Conservation (phyloP, 2,329 filamentous ascomycete genomes). For the Cladosporium colombiae region DNA sequence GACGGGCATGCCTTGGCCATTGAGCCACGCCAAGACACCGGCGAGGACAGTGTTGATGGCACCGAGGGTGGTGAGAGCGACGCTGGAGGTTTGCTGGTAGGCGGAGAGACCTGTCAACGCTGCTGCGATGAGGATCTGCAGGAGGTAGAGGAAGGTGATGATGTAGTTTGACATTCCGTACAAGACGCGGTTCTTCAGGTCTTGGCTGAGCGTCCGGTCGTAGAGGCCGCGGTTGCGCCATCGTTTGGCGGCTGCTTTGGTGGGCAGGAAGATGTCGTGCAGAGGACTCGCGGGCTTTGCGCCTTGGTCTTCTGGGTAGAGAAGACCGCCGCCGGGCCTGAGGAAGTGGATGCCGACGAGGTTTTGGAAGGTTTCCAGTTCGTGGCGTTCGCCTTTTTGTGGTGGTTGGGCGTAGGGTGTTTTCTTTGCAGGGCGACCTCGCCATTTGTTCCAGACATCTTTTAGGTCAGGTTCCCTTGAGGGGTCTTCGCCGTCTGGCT, state of each 20-base stretch:
- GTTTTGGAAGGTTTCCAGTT: conserved; percentile 17
- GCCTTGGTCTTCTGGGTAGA: conserved; percentile 7
- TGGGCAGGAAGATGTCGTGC: conserved; percentile 17
- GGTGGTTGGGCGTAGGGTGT: background rate
- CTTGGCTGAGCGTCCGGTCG: conserved; percentile 13
- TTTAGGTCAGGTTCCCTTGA: conserved; percentile 6
- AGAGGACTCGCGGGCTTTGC: conserved; percentile 15
- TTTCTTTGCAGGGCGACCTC: background rate
- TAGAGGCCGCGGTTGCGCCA: conserved; percentile 16
- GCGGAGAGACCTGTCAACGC: conserved; percentile 23
- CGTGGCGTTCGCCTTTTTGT: background rate
- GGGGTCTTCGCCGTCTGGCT: background rate
- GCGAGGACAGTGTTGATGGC: conserved; percentile 25
- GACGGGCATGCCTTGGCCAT: conserved; percentile 24
- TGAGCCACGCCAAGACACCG: conserved; percentile 24
- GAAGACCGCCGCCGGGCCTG: conserved; percentile 10
- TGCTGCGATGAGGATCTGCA: conserved; percentile 25
- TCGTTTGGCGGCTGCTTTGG: conserved; percentile 11
- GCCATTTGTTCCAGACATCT: conserved; percentile 15
- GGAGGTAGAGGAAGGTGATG: conserved; percentile 21
- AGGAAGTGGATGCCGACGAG: conserved; percentile 19
- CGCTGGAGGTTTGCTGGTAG: conserved; percentile 13
- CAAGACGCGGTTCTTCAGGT: conserved; percentile 12
- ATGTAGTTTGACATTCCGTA: conserved; percentile 22
- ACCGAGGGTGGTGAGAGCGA: conserved; percentile 21